phyloP scores from a whole-genome alignment of 805 yeast genomes.

The Metahyphopichia silvanorum region DNA sequence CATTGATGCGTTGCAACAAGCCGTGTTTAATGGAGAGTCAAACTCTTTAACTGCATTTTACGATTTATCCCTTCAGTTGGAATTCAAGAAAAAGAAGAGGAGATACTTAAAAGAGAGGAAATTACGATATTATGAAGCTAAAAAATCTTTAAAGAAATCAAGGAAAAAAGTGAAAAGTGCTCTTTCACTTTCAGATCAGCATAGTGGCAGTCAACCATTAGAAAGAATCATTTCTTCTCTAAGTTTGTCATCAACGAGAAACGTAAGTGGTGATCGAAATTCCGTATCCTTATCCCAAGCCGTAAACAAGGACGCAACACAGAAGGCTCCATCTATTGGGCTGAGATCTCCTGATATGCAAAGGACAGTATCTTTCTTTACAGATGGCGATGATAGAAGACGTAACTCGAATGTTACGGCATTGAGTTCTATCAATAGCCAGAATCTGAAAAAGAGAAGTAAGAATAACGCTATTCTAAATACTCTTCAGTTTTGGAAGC shows the following conservation, averaged over 20 bases:
- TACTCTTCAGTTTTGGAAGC: conserved; percentile 40
- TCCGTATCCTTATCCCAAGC: neutral
- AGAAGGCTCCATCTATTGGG: neutral
- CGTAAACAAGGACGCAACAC: neutral
- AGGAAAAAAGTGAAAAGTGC: conserved; percentile 34
- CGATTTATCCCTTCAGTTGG: conserved; percentile 60
- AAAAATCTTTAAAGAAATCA: conserved; percentile 26
- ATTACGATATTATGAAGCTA: conserved; percentile 30
- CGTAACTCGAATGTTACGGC: conserved; percentile 7
- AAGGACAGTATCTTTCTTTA: conserved; percentile 20
- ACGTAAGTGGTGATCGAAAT: conserved; percentile 2
- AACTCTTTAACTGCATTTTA: conserved; percentile 76
- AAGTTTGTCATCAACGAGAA: conserved; percentile 27
- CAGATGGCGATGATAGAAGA: conserved; percentile 13
- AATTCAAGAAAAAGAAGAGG: conserved; percentile 32
- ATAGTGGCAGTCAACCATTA: conserved; percentile 27
- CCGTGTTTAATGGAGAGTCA: conserved; percentile 57
- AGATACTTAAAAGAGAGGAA: conserved; percentile 27
- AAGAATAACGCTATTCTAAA: conserved; percentile 25
- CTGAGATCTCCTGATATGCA: conserved; percentile 1
- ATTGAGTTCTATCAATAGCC: conserved; percentile 5
- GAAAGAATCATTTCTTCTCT: conserved; percentile 36
- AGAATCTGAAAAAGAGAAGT: conserved; percentile 7
- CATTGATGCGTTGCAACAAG: conserved; percentile 52
- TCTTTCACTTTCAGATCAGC: conserved; percentile 31